Percentiles rank a stretch among this genome's conserved stretches.
These are phyloP conservation scores for Globisporangium mamillatum DNA, from an alignment of 352 stramenopile species.

Conservation along the genomic window DNA sequence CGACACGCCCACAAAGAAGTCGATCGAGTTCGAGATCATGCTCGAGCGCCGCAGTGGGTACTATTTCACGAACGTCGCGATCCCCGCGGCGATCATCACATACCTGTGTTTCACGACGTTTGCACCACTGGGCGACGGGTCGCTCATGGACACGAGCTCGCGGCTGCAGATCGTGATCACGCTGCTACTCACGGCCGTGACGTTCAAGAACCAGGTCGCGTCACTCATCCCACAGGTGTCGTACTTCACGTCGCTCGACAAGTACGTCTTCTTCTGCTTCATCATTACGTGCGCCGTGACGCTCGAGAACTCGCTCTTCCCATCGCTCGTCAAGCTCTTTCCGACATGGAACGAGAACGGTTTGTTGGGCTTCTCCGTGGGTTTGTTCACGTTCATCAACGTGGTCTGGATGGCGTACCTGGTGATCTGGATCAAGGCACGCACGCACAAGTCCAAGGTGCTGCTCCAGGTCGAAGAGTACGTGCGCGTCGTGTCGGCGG, in stretches of 20 bases:
- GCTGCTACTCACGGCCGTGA: constrained; percentile 58
- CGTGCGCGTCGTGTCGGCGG: constrained; percentile 17
- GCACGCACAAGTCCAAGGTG: constrained; percentile 9
- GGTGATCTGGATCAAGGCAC: constrained; percentile 17
- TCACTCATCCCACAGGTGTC: constrained; percentile 52
- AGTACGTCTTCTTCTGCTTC: constrained; percentile 58
- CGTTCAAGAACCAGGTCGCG: constrained; percentile 60
- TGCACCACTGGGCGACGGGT: background rate
- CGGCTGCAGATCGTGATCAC: constrained; percentile 58
- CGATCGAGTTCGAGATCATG: constrained; percentile 58
- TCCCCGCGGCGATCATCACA: constrained; percentile 21
- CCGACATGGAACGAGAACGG: constrained; percentile 10
- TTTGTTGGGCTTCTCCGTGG: constrained; percentile 20
- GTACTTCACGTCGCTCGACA: constrained; percentile 44
- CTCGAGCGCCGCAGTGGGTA: constrained; percentile 46
- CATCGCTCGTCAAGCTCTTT: constrained; percentile 20
- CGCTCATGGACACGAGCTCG: constrained; percentile 30
- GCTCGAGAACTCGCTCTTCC: constrained; percentile 55
- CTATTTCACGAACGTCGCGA: constrained; percentile 50
- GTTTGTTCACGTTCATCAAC: constrained; percentile 27
- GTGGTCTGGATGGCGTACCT: constrained; percentile 23
- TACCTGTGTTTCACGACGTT: constrained; percentile 15
- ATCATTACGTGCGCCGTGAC: constrained; percentile 47
- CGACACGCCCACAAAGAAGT: constrained; percentile 31
- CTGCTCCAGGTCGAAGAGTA: constrained; percentile 23